Conservation (phyloP, 345 rosid genomes). For the Eucalyptus erythrocorys region DNA sequence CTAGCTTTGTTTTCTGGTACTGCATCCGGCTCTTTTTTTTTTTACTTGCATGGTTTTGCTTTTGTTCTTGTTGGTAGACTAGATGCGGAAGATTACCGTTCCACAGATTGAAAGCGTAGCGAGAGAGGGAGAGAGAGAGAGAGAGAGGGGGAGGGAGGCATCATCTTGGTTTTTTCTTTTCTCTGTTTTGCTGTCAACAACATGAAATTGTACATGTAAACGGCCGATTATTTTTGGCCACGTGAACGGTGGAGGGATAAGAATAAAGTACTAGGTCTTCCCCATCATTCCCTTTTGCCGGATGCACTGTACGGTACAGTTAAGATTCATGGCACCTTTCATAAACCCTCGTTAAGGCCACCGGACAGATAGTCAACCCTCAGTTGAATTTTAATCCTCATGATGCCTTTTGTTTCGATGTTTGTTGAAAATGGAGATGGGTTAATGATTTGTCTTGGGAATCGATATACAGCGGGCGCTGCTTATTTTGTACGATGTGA, state of each 20-base stretch:
- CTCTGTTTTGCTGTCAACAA: not conserved
- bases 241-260: not conserved
- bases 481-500: not conserved
- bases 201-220: not conserved
- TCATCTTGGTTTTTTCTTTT: not conserved
- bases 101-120: not conserved
- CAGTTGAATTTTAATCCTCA: not conserved
- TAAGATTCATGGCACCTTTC: not conserved
- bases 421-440: not conserved
- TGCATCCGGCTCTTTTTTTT: not conserved
- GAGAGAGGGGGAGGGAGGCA: not conserved
- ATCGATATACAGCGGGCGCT: not conserved
- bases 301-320: not conserved
- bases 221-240: not conserved
- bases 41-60: not conserved
- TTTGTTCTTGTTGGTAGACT: not conserved
- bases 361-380: not conserved
- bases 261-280: not conserved
- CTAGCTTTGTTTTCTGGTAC: not conserved
- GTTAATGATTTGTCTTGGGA: not conserved
- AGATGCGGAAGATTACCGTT: not conserved
- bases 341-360: not conserved
- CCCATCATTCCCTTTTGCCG: not conserved
- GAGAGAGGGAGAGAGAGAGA: not conserved
- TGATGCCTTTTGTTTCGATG: not conserved